phyloP scores from a whole-genome alignment of 805 yeast genomes.

The Candida krabiensis region DNA sequence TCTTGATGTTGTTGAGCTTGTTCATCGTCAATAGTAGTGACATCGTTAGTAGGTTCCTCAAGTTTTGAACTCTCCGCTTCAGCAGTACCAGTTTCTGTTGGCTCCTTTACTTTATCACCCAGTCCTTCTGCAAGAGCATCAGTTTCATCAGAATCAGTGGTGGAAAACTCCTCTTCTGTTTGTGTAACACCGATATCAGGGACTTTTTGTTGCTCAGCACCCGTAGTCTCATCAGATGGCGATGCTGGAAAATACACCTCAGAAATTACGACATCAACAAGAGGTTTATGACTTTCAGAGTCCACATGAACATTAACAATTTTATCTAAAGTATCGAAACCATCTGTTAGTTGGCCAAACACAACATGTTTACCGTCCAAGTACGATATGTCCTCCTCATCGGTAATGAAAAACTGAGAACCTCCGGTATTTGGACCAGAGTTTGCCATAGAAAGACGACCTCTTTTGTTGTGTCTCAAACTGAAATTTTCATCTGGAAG shows the following conservation, averaged over 20 bases:
- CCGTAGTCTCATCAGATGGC: neutral
- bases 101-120: no score
- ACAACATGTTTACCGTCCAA: slow-evolving; percentile 69
- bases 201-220: neutral
- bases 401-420: slow-evolving; percentile 69
- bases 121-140: no score
- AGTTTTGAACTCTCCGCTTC: slow-evolving; percentile 1
- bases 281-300: slow-evolving; percentile 45
- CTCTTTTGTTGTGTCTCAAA: slow-evolving; percentile 46
- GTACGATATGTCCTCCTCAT: slow-evolving; percentile 47
- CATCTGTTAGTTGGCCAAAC: slow-evolving; percentile 74
- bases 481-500: slow-evolving; percentile 73
- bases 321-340: slow-evolving; percentile 58
- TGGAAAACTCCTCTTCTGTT: neutral
- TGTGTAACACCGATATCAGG: neutral
- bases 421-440: slow-evolving; percentile 58
- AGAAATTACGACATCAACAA: slow-evolving; percentile 41
- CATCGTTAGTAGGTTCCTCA: slow-evolving; percentile 2
- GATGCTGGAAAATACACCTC: slow-evolving; percentile 13
- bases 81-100: neutral
- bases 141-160: slow-evolving; percentile 1
- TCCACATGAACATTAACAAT: slow-evolving; percentile 58
- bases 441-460: slow-evolving; percentile 52
- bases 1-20: slow-evolving; percentile 3
- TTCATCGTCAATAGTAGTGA: slow-evolving; percentile 1